phyloP scores from a whole-genome alignment of 1,284 basidiomycete genomes.

The Sporisorium scitamineum region DNA sequence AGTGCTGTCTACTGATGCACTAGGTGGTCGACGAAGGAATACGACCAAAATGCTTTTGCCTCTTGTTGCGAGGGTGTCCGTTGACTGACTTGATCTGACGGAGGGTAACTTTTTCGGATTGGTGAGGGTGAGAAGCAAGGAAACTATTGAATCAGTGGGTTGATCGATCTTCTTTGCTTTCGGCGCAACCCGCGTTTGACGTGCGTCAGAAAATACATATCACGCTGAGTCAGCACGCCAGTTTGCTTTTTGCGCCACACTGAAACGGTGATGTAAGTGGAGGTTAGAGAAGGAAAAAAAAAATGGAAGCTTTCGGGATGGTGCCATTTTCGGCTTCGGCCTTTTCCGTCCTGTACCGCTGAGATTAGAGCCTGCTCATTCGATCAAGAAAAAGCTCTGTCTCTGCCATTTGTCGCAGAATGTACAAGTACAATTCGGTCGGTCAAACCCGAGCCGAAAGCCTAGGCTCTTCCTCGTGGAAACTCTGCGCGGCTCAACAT shows the following conservation, averaged over 20 bases:
- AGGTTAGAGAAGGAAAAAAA: background rate
- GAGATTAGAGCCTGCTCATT: no score
- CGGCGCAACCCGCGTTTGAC: background rate
- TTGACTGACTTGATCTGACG: no score
- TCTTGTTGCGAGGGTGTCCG: no score
- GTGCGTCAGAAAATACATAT: background rate
- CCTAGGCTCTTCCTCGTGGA: no score
- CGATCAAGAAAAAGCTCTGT: background rate
- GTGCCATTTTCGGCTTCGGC: background rate
- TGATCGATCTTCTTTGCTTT: no score
- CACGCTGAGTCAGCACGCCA: background rate
- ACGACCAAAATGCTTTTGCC: no score
- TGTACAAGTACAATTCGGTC: background rate
- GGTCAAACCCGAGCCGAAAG: background rate
- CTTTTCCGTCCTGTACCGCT: background rate
- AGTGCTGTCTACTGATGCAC: no score
- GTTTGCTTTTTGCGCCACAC: no score
- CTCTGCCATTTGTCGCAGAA: background rate
- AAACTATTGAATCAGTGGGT: background rate
- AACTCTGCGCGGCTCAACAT: background rate
- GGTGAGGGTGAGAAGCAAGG: background rate
- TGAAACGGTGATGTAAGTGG: no score
- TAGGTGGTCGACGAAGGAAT: no score
- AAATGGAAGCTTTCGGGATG: background rate
- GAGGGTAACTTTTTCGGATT: background rate